Evolutionary conservation across 108 stramenopile genomes (phyloP).

Genomic region (Nannochloropsis salina): DNA sequence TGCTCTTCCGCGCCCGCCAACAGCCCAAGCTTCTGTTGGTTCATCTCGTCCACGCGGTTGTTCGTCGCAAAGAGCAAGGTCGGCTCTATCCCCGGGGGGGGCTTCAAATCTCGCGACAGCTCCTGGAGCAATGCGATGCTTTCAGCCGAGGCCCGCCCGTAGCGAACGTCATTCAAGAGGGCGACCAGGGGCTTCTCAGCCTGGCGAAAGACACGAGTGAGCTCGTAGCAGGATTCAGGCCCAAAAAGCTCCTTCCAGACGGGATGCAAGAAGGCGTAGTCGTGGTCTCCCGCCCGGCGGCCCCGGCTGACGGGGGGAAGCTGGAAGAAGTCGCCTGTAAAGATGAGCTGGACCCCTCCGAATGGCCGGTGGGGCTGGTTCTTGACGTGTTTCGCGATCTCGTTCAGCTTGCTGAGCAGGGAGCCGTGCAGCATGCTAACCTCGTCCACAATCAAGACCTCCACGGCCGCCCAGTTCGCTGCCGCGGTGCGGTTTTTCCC

Average conservation of each 20-base stretch:
- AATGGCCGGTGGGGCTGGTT: slow-evolving; percentile 24
- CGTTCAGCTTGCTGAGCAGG: slow-evolving; percentile 18
- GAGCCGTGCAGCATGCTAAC: slow-evolving; percentile 33
- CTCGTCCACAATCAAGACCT: slow-evolving; percentile 23
- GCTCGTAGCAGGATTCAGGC: not conserved
- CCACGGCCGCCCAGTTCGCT: not conserved
- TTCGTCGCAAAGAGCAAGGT: slow-evolving; percentile 34
- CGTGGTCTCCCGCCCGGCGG: not conserved
- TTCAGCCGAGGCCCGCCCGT: not conserved
- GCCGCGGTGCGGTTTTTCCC: not conserved
- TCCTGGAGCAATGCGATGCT: not conserved
- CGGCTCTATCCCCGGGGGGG: slow-evolving; percentile 25
- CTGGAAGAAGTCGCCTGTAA: slow-evolving; percentile 43
- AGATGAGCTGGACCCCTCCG: slow-evolving; percentile 43
- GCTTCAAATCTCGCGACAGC: not conserved
- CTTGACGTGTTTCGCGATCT: not conserved
- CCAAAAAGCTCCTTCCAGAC: not conserved
- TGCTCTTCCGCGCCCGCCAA: not conserved
- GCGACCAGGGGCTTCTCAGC: slow-evolving; percentile 21
- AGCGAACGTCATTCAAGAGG: slow-evolving; percentile 26
- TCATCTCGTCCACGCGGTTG: slow-evolving; percentile 27
- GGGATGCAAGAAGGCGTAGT: not conserved
- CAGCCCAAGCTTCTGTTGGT: not conserved
- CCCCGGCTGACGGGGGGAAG: slow-evolving; percentile 33
- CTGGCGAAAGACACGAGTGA: slow-evolving; percentile 25